Percentiles rank a stretch among this genome's conserved stretches.
These are phyloP conservation scores for Nicotiana tabacum DNA, from an alignment of 257 asterid genomes.

Conservation along the genomic window DNA sequence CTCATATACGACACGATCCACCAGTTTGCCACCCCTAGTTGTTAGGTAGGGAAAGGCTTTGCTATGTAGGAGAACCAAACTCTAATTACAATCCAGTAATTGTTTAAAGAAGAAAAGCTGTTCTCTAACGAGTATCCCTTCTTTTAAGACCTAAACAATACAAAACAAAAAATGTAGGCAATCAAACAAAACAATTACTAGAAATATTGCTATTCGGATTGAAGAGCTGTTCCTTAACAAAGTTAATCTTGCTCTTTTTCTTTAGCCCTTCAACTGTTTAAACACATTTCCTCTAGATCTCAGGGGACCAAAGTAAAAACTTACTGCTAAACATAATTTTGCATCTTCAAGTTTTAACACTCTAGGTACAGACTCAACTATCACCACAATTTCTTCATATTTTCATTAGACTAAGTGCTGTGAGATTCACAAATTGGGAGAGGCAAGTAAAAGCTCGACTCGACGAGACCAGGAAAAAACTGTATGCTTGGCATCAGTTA, in stretches of 20 bases:
- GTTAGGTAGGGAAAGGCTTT: too few relatives aligned
- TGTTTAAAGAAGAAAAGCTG: too few relatives aligned
- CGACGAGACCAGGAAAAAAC: not conserved
- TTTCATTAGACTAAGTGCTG: not conserved
- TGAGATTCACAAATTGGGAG: not conserved
- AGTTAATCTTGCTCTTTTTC: too few relatives aligned
- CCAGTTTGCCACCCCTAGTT: too few relatives aligned
- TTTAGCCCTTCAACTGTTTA: too few relatives aligned
- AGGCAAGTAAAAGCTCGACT: not conserved
- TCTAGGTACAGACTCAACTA: not conserved
- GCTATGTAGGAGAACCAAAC: too few relatives aligned
- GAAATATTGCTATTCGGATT: not conserved
- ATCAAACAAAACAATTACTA: not conserved
- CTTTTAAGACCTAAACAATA: too few relatives aligned
- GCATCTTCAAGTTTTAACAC: not conserved
- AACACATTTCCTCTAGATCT: too few relatives aligned
- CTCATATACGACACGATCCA: too few relatives aligned
- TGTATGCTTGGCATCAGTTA: not conserved
- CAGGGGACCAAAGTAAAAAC: not conserved
- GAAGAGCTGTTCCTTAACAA: not conserved
- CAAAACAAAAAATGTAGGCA: not conserved
- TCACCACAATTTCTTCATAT: not conserved
- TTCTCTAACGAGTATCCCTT: too few relatives aligned
- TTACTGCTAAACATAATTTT: too few relatives aligned
- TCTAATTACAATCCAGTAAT: too few relatives aligned